Evolutionary conservation across 2,329 filamentous ascomycete species (phyloP), one percentile per base, ranked within the genome.

Genomic region (Colletotrichum sublineola): DNA sequence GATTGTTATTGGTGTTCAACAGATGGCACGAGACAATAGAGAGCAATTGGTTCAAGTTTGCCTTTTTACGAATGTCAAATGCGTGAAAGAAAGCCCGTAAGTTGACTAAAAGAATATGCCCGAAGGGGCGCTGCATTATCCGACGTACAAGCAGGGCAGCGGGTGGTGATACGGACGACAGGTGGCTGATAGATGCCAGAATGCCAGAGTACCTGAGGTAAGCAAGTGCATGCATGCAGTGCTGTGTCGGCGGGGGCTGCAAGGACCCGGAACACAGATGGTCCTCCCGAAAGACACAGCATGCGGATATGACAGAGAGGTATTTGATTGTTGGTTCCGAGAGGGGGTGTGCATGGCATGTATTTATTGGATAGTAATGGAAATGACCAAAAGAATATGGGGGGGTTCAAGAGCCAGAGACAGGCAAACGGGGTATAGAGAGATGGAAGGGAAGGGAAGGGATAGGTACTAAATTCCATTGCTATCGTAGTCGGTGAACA

Each of bases 261-360:
- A 75, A 56, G 73, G 73, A 68, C 73, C 73, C 73, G 73, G 61
- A 15, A 65, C 62, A n/a, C 48, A 44, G 29, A 61, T 60, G 69
- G 12, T 56, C 48, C 24, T 55, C 57, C 65, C 53, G 52, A 64
- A 61, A 20, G 68, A 58, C 53, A 48, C 31, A 48, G 38, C 53
- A 40, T 66, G 52, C 38, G 40, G 33, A 38, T 42, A 48, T 20
- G 38, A 33, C 24, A n/a, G 20, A 31, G n/a, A 18, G 29, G n/a
- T 7, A 8, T 52, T 63, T 18, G 38, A 29, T 20, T 56, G 48
- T 40, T 33, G 9, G 63, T 18, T 20, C 9, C 50, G 29, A 24
- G 33, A 36, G 62, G 18, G 8, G 15, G 14, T 24, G 38, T 18
- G 2, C 6, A 42, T 14, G 58, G 18, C 42, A 6, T 6, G 42